Evolutionary conservation across 2,329 filamentous ascomycete species (phyloP).

Genomic region (Alternaria sp.): DNA sequence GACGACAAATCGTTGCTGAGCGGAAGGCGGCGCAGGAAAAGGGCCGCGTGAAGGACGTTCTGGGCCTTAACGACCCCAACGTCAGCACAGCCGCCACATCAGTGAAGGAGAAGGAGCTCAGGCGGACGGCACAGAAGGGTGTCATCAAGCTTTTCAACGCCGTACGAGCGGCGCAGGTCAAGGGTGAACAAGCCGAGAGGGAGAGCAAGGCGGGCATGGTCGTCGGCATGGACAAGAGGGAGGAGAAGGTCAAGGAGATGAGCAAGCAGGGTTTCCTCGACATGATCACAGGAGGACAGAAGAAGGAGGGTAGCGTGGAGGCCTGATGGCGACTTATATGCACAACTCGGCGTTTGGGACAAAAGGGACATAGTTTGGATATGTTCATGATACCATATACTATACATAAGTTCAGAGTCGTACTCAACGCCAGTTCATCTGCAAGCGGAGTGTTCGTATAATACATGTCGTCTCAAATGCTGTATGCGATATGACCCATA

Average conservation of each 20-base stretch:
- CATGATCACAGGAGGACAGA: constrained; percentile 71
- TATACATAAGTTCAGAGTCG: constrained; percentile 12
- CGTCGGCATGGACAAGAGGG: constrained; percentile 77
- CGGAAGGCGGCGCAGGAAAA: constrained; percentile 81
- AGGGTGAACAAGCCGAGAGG: constrained; percentile 78
- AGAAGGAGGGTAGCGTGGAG: constrained; percentile 37
- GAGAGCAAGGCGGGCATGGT: constrained; percentile 73
- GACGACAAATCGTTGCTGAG: constrained; percentile 78
- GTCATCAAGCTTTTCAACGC: constrained; percentile 98
- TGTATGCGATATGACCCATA: not conserved
- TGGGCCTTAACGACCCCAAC: constrained; percentile 65
- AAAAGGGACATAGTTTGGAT: not conserved
- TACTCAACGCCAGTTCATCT: constrained; percentile 13
- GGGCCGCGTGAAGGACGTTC: constrained; percentile 85
- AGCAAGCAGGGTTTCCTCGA: constrained; percentile 96
- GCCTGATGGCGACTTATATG: constrained; percentile 1
- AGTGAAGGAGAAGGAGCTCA: constrained; percentile 78
- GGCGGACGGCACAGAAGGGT: constrained; percentile 89
- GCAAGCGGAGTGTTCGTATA: constrained; percentile 22
- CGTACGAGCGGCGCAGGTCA: constrained; percentile 88
- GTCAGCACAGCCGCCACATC: constrained; percentile 59
- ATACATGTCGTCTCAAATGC: constrained; percentile 15
- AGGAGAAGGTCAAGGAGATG: constrained; percentile 93
- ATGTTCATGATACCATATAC: constrained; percentile 21
- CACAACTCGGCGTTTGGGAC: not conserved